phyloP scores from a whole-genome alignment of 2,329 filamentous ascomycete species.

The Sclerotinia minor region DNA sequence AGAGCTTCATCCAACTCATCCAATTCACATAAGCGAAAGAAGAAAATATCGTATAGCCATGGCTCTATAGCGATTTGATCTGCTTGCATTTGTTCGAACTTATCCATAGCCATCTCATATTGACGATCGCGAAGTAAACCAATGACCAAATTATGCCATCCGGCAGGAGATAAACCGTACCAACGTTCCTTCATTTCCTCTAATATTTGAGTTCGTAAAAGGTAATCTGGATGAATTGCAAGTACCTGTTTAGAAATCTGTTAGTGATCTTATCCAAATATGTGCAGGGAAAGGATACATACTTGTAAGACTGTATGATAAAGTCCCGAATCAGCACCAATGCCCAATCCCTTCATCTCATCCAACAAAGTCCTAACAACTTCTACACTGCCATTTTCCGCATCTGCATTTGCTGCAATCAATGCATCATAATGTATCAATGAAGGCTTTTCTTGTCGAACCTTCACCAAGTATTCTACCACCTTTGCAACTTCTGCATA shows the following conservation, averaged over 20 bases:
- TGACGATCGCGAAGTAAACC: conserved; percentile 79
- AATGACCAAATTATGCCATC: conserved; percentile 66
- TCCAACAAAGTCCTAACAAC: conserved; percentile 63
- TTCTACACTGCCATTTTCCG: conserved; percentile 63
- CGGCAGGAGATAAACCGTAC: conserved; percentile 61
- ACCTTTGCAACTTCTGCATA: conserved; percentile 47
- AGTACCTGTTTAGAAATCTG: conserved; percentile 54
- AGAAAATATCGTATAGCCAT: conserved; percentile 79
- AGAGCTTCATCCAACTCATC: conserved; percentile 78
- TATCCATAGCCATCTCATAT: conserved; percentile 75
- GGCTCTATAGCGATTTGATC: conserved; percentile 56
- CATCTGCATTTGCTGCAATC: conserved; percentile 68
- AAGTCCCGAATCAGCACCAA: conserved; percentile 64
- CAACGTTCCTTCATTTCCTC: conserved; percentile 73
- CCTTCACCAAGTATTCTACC: conserved; percentile 58
- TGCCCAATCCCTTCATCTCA: conserved; percentile 65
- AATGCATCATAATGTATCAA: conserved; percentile 70
- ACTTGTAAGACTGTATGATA: conserved; percentile 74
- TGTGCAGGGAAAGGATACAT: conserved; percentile 30
- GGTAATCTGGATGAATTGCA: conserved; percentile 81
- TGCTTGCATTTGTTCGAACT: conserved; percentile 65
- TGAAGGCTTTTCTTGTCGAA: conserved; percentile 56
- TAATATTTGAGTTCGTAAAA: conserved; percentile 70
- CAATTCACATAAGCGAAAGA: conserved; percentile 69
- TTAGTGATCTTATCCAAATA: conserved; percentile 10